Evolutionary conservation across 2,329 filamentous ascomycete species (phyloP).

Genomic region (Decorospora gaudefroyi): DNA sequence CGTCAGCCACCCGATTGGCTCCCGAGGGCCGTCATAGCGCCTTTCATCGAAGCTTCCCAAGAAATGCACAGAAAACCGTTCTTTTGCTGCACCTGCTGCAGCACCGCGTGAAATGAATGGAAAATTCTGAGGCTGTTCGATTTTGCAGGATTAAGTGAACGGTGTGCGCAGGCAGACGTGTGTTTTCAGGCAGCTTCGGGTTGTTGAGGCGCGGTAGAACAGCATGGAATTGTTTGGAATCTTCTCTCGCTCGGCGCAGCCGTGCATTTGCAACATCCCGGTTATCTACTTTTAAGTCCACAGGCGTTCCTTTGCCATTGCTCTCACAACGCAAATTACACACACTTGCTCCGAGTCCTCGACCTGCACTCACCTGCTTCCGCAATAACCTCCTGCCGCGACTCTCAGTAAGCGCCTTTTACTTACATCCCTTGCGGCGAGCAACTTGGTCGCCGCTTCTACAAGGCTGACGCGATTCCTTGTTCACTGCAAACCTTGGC

Average conservation of each 20-base stretch:
- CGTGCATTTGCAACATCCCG: conserved; percentile 39
- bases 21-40: conserved; percentile 2
- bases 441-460: conserved; percentile 12
- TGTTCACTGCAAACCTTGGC: conserved; percentile 20
- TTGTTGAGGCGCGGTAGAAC: conserved; percentile 40
- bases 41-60: conserved; percentile 12
- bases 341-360: conserved; percentile 16
- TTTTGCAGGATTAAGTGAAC: not conserved
- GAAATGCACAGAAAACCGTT: conserved; percentile 2
- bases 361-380: conserved; percentile 8
- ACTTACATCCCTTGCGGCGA: conserved; percentile 10
- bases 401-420: conserved; percentile 28
- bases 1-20: conserved; percentile 8
- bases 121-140: not conserved
- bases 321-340: conserved; percentile 19
- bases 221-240: conserved; percentile 43
- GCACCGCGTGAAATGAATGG: not conserved
- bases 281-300: conserved; percentile 44
- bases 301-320: conserved; percentile 26
- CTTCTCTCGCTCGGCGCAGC: conserved; percentile 44
- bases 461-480: conserved; percentile 23
- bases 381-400: conserved; percentile 10
- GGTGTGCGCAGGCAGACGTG: conserved; percentile 9
- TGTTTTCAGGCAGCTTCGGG: conserved; percentile 23
- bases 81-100: not conserved